Evolutionary conservation across 2,329 filamentous ascomycete genomes (phyloP), one percentile per base, ranked within the genome.

Genomic region (Ophiocordyceps australis): DNA sequence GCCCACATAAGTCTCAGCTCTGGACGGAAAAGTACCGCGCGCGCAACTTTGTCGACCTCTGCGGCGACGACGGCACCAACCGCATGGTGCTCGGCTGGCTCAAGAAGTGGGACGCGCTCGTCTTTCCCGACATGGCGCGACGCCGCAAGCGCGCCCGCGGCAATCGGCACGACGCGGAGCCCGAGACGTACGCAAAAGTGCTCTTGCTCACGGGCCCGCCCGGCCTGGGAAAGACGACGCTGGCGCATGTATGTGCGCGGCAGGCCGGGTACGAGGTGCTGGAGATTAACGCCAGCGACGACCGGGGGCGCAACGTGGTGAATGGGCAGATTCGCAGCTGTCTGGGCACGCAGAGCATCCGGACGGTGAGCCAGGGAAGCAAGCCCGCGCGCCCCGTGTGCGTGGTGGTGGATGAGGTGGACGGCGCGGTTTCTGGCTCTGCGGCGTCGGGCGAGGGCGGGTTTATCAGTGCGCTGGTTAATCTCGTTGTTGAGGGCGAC

Each of bases 1-100:
- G n/a, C n/a, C 41, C 49, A 1, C 62, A 54, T 30, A 55, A 50
- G 33, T 64, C 69, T 0, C 48, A 81, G 17, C 57, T 98, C 43
- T 98, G 89, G 89, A 93, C 86, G 0, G 89, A 98, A 45, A 98
- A 98, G 46, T 98, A 98, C 45, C 74, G 89, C 19, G 89, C 89
- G 16, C 71, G 72, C 32, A 86, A 74, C 39, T 98, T 95, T 40
- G 79, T 85, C 38, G 89, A 98, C 38, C 61, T 98, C 0, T 81
- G 92, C 24, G 91, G 91, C 16, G 89, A 98, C 39, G 89, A 98
- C 44, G 65, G 83, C 23, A 95, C 86, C 15, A 91, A 98, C 48
- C 71, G 89, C 32, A 66, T 76, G 31, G 86, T 98, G 5, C 57
- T 98, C 28, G 72, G 79, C 27, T 98, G 89, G 89, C 56, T 98